Base-by-base conservation (phyloP, 2,329 filamentous ascomycete genomes). In the Penicillium oxalicum region DNA sequence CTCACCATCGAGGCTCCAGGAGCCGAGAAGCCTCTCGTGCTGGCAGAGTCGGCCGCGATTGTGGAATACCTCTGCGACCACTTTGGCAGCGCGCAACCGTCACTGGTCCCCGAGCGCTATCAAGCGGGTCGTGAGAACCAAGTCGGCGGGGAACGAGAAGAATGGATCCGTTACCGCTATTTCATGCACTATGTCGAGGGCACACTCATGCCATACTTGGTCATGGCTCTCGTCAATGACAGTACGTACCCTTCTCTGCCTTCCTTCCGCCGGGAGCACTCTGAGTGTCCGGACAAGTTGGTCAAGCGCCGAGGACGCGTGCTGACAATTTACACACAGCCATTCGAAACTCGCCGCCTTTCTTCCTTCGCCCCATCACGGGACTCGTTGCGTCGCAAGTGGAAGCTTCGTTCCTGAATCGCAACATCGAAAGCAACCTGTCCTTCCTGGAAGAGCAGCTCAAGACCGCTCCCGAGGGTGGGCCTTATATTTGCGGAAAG, bases 111-210 rank as follows among this genome's bases (percentile, higher is more conserved):
- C 0, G 66, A 69, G 48, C 70, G 75, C 28, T 84, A 77, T 55
- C 43, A 34, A 4, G 65, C 69, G 2, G 79, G 77, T 34, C 74
- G 76, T 48, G 78, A 83, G 41, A 77, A 74, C 4, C 64, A 77
- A 28, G 63, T 81, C 11, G 78, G 79, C 5, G 77, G 71, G 4
- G 81, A 84, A 67, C 80, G 74, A 0, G 80, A 83, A 57, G 70
- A 74, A 51, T 84, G 79, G 77, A 62, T 81, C 61, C 72, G 80
- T 37, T 81, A 82, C 61, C 73, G 77, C 62, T 87, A 88, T 64
- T 82, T 81, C 57, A 80, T 95, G 76, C 86, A 95, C 66, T 96
- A 91, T 68, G 77, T 81, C 4, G 91, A 96, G 71, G 91, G 91
- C 9, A 88, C 81, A 52, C 70, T 96, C 52, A 93, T 94, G 84